These are phyloP conservation scores for Tripterygium wilfordii DNA, from an alignment of 177 flowering plant species.

Conservation along the genomic window DNA sequence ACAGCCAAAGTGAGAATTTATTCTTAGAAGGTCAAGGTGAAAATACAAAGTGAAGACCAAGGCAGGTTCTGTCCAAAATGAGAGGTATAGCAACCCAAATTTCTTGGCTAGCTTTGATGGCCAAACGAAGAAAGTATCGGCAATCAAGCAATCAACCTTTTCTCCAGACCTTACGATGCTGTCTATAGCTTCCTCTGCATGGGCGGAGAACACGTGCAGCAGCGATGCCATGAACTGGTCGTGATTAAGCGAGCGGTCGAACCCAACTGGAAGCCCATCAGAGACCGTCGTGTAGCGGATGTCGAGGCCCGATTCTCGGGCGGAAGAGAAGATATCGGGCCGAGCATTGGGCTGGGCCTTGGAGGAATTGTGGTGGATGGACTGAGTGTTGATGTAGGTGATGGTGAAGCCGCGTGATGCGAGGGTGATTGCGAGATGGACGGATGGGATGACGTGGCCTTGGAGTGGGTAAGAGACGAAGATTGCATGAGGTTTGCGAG, in stretches of 20 bases:
- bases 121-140: conserved; percentile 86
- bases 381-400: conserved; percentile 72
- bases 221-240: conserved; percentile 60
- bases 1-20: conserved; percentile 58
- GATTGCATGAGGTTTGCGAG: conserved; percentile 54
- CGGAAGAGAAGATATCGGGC: conserved; percentile 45
- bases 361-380: conserved; percentile 49
- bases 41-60: conserved; percentile 62
- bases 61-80: conserved; percentile 89
- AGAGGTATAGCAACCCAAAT: conserved; percentile 48
- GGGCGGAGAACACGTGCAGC: conserved; percentile 58
- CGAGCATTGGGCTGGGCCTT: conserved; percentile 16
- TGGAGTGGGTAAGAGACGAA: conserved; percentile 68
- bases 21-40: conserved; percentile 52
- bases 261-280: conserved; percentile 70
- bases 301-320: conserved; percentile 50
- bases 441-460: conserved; percentile 79
- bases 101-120: conserved; percentile 56
- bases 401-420: conserved; percentile 76
- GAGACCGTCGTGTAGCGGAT: conserved; percentile 54
- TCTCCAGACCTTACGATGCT: conserved; percentile 17
- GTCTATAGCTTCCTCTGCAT: conserved; percentile 46
- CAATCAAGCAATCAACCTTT: conserved; percentile 37
- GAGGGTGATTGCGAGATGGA: conserved; percentile 62
- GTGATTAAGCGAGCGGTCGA: conserved; percentile 73